These are phyloP conservation scores for Podospora comata DNA, from an alignment of 495 filamentous ascomycete species.

Conservation along the genomic window DNA sequence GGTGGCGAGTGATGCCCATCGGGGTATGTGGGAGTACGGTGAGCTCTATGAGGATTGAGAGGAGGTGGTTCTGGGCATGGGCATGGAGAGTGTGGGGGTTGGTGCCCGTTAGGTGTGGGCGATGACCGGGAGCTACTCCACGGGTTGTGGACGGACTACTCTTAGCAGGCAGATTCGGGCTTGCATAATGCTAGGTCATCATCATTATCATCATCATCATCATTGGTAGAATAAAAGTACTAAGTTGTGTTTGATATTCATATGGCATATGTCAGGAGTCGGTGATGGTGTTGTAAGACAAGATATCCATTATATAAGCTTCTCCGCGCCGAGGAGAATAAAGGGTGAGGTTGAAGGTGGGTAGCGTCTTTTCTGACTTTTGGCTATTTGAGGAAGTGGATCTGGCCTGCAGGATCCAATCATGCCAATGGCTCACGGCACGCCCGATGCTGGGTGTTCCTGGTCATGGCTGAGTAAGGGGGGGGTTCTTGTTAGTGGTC, in stretches of 20 bases:
- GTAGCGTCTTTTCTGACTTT: conserved; percentile 1
- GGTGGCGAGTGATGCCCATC: conserved; percentile 69
- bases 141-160: not conserved
- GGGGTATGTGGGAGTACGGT: conserved; percentile 97
- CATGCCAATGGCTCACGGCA: conserved; percentile 13
- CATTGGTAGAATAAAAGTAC: conserved; percentile 8
- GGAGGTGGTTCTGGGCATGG: not conserved
- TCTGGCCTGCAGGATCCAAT: conserved; percentile 13
- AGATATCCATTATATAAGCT: conserved; percentile 3
- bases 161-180: not conserved
- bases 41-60: conserved; percentile 82
- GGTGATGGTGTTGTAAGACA: not conserved
- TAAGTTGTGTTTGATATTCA: not conserved
- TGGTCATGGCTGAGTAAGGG: conserved; percentile 20
- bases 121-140: not conserved
- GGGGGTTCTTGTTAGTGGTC: conserved; percentile 1
- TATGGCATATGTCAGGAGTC: not conserved
- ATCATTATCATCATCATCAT: not conserved
- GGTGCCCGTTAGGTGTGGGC: not conserved
- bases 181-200: not conserved
- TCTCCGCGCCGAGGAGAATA: conserved; percentile 18
- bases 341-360: not conserved
- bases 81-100: not conserved
- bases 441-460: conserved; percentile 6
- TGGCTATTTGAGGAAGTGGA: conserved; percentile 18